Conservation (phyloP, 306 rosid species). For the Lagenaria siceraria region DNA sequence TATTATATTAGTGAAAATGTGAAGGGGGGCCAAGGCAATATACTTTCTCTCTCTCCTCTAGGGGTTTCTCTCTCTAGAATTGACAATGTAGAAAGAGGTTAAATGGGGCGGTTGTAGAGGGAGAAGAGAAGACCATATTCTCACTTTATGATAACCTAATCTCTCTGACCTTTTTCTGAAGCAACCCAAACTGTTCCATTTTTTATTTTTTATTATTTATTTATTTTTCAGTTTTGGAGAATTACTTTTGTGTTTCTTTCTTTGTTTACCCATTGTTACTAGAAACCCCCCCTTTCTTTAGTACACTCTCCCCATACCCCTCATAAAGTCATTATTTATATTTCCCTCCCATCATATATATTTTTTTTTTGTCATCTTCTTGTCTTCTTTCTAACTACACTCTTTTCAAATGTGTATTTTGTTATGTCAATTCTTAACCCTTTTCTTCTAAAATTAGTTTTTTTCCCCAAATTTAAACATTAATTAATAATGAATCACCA, state of each 20-base stretch:
- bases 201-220: not conserved
- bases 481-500: too few relatives aligned
- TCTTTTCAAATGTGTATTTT: too few relatives aligned
- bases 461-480: too few relatives aligned
- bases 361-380: not conserved
- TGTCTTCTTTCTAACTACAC: not conserved
- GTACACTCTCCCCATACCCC: not conserved
- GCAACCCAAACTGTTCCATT: not conserved
- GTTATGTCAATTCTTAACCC: not conserved
- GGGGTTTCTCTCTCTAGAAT: not conserved
- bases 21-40: not conserved
- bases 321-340: not conserved
- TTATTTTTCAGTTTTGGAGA: not conserved
- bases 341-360: not conserved
- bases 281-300: not conserved
- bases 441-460: too few relatives aligned
- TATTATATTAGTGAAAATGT: too few relatives aligned
- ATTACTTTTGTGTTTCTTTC: not conserved
- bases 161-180: not conserved
- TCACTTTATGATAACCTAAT: slow-evolving; percentile 6
- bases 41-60: too few relatives aligned
- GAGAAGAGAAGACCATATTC: not conserved
- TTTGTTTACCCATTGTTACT: not conserved
- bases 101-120: not conserved
- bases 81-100: not conserved